phyloP scores from a whole-genome alignment of 75 land plant species.

The Sequoiadendron giganteum region DNA sequence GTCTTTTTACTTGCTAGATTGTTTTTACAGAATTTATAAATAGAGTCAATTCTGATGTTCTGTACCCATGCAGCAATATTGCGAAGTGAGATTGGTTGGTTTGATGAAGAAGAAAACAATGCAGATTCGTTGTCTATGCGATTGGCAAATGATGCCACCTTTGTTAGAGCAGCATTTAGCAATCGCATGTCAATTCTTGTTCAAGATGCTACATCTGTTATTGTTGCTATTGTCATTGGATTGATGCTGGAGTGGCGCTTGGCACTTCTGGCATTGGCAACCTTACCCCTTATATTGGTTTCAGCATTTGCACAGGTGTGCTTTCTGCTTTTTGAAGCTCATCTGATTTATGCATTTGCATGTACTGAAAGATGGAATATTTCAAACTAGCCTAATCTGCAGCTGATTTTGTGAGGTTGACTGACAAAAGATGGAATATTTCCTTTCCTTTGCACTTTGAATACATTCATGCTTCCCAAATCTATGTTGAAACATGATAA shows the following conservation, averaged over 20 bases:
- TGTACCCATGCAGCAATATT: conserved; percentile 63
- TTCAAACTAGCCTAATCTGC: not conserved
- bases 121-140: conserved; percentile 51
- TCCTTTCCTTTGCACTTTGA: not conserved
- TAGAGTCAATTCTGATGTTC: not conserved
- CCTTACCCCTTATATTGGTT: conserved; percentile 58
- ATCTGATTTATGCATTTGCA: not conserved
- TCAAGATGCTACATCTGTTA: conserved; percentile 61
- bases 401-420: not conserved
- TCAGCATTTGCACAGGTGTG: conserved; percentile 57
- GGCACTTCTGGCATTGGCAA: conserved; percentile 64
- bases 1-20: not conserved
- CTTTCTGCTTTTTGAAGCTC: not conserved
- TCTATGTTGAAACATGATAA: not conserved
- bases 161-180: conserved; percentile 71
- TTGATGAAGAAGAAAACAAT: conserved; percentile 82
- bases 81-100: conserved; percentile 87
- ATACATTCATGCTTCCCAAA: not conserved
- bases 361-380: not conserved
- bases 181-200: conserved; percentile 69
- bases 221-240: conserved; percentile 60
- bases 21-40: not conserved
- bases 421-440: not conserved
- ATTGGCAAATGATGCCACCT: conserved; percentile 77
- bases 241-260: conserved; percentile 68